Evolutionary conservation across 139 green algal genomes (phyloP).

Genomic region (Mesostigma viride): DNA sequence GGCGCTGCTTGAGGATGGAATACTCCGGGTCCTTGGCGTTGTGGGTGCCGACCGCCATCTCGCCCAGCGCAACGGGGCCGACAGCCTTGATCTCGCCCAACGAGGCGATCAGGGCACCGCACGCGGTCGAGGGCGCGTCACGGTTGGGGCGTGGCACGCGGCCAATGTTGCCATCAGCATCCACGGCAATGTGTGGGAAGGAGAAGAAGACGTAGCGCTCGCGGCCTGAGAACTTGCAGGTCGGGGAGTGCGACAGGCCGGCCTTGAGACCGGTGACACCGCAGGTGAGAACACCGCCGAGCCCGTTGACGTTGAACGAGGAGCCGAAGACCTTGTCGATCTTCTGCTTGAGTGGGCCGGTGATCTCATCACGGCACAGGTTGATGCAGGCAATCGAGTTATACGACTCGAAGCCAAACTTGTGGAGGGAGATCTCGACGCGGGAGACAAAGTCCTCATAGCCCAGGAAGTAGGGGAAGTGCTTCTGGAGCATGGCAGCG

Average conservation of each 20-base stretch:
- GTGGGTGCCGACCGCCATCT: conserved; percentile 40
- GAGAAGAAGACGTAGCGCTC: no score
- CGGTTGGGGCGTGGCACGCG: conserved; percentile 49
- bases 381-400: no score
- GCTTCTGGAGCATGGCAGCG: no score
- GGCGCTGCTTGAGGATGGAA: conserved; percentile 72
- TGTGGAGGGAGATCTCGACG: no score
- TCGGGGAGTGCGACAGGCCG: conserved; percentile 48
- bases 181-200: conserved; percentile 79
- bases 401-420: no score
- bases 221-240: conserved; percentile 7
- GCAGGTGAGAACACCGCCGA: conserved; percentile 67
- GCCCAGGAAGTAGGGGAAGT: no score
- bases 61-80: conserved; percentile 22
- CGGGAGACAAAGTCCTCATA: no score
- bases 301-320: conserved; percentile 68
- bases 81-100: conserved; percentile 38
- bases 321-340: conserved; percentile 58
- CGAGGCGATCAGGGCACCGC: conserved; percentile 60
- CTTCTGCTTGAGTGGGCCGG: conserved; percentile 50
- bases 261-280: conserved; percentile 59
- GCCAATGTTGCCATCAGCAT: conserved; percentile 47
- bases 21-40: conserved; percentile 73
- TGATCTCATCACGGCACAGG: conserved; percentile 82
- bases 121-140: conserved; percentile 48